These are phyloP conservation scores for Pecoramyces ruminantium DNA, from an alignment of 192 early-diverging fungal genomes.

Conservation along the genomic window DNA sequence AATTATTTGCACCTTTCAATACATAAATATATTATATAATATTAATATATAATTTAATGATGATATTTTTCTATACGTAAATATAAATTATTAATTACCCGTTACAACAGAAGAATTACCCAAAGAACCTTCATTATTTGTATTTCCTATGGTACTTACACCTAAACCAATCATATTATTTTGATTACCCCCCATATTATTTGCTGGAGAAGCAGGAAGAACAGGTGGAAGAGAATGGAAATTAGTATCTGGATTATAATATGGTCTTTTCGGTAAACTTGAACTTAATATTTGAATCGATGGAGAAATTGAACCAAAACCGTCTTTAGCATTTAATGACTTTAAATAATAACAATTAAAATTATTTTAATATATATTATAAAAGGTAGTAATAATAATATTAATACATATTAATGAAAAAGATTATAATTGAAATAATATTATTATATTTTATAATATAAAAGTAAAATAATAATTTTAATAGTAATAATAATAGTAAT, in stretches of 20 bases:
- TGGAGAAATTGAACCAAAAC: not conserved
- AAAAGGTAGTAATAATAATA: no score
- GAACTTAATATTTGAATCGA: constrained; percentile 23
- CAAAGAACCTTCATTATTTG: not conserved
- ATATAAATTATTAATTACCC: no score
- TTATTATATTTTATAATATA: no score
- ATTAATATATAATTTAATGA: no score
- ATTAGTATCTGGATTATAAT: not conserved
- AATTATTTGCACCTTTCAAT: not conserved
- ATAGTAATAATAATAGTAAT: no score
- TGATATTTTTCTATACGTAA: no score
- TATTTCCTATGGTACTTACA: not conserved
- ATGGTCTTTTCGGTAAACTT: constrained; percentile 27
- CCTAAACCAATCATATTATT: not conserved
- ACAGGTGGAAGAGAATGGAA: not conserved
- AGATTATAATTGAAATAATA: no score
- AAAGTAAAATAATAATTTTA: no score
- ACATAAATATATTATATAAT: no score
- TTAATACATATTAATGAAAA: no score
- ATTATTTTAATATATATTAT: not conserved
- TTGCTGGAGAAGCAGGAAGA: not conserved
- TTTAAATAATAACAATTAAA: no score
- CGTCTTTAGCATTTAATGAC: not conserved
- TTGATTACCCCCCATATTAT: not conserved
- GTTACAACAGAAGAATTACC: not conserved